These are phyloP conservation scores for Serpula lacrymans DNA, from an alignment of 768 basidiomycete species.

Conservation along the genomic window DNA sequence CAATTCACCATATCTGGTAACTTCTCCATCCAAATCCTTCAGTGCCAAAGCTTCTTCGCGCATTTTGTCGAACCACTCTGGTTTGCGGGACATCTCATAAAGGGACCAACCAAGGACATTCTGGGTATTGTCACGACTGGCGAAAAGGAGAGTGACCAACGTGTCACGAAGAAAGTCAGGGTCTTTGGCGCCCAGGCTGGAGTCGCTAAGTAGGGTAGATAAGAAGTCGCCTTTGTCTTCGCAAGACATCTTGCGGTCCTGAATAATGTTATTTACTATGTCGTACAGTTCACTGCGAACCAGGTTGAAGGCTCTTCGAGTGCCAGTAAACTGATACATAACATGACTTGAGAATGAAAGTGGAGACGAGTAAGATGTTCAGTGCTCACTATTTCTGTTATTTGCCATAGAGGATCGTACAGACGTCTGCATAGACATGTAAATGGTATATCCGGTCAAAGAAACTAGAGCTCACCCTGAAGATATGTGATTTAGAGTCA, in stretches of 20 bases:
- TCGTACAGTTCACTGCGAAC: background rate
- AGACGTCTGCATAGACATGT: background rate
- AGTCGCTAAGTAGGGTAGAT: constrained; percentile 3
- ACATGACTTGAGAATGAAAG: too few species aligned
- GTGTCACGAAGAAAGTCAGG: constrained; percentile 7
- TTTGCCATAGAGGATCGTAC: background rate
- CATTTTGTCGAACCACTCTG: constrained; percentile 10
- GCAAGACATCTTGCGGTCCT: background rate
- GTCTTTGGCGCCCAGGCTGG: constrained; percentile 1
- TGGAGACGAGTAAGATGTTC: background rate
- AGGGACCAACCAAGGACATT: constrained; percentile 10
- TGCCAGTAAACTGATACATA: background rate
- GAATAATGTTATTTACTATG: background rate
- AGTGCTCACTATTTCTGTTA: background rate
- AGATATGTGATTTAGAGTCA: constrained; percentile 2
- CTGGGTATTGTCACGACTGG: constrained; percentile 12
- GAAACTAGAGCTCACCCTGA: background rate
- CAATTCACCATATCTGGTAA: background rate
- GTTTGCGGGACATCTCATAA: constrained; percentile 8
- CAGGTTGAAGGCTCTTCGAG: background rate
- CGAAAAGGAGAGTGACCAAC: constrained; percentile 12
- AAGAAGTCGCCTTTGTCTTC: background rate
- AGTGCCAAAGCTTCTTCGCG: constrained; percentile 6
- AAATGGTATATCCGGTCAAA: background rate
- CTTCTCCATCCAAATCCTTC: constrained; percentile 1